Evolutionary conservation across 2,329 filamentous ascomycete species (phyloP), one percentile per base, ranked within the genome.

Genomic region (Aaosphaeria arxii): DNA sequence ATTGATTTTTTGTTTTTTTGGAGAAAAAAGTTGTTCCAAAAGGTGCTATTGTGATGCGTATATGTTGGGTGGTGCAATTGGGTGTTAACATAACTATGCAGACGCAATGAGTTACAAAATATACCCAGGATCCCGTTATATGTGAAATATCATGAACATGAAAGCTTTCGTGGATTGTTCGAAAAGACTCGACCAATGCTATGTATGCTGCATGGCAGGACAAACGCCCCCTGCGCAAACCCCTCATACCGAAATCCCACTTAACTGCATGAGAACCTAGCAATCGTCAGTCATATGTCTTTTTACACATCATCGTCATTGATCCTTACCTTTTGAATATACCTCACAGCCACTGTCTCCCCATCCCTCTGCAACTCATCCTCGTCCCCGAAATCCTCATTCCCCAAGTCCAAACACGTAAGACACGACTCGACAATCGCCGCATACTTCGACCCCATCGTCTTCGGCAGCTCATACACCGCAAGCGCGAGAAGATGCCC

Each of bases 381-480:
- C 39, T 57, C 39, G 44, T 67, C 52, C 1, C 62, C 63, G 50
- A 67, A 66, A 36, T 56, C 55, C 2, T 38, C 45, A 43, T 66
- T 63, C 11, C 7, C 24, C 5, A 9, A 29, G 39, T 57, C 55
- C 6, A 59, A 44, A 40, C 56, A 59, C 4, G 54, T 59, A n/a
- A 59, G 47, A 33, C 56, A 58, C n/a, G 53, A 46, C 5, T 50
- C 48, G 1, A 57, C 53, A 3, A 62, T 50, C 11, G 47, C 50
- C 4, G 57, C 50, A 46, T 72, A 74, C 42, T 46, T 58, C n/a
- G 62, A 50, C 9, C 71, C 71, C 61, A 72, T 67, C 6, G 31
- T 44, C 4, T 39, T 45, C 9, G 64, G 61, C 17, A 71, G 50
- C 11, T 49, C 41, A 7, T 42, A 24, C 41, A 48, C 49, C 4